Evolutionary conservation across 495 filamentous ascomycete species (phyloP), one percentile per base, ranked within the genome.

Genomic region (Trichoderma reesei): DNA sequence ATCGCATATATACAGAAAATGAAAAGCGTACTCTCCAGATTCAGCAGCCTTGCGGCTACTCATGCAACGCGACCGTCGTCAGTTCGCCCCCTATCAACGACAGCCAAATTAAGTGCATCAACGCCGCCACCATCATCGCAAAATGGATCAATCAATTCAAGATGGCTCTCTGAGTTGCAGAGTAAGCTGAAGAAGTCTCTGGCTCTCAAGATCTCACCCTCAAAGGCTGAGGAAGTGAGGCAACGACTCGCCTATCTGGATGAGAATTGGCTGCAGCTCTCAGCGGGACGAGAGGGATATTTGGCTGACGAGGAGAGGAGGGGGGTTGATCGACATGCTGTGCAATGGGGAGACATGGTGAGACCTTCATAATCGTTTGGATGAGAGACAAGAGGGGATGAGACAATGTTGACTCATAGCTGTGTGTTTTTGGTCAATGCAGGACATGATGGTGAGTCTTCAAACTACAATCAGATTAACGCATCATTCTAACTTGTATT

Each of bases 331-430:
- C 73, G 83, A n/a, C 86, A 91, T 68, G 78, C 82, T 71, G 86
- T 97, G 26, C 88, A 86, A 0, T 96, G 91, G 92, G 92, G 91
- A 39, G 93, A 98, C 77, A 91, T 92, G 90, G 92, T 63, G 41
- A 63, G 61, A 11, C 3, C 14, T 3, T 36, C 11, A 26, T 62
- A 26, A 39, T 36, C 20, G 1, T 8, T 20, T n/a, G 1, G 8
- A 8, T 34, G 16, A 11, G 7, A 13, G 7, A 18, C 41, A 41
- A 33, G 9, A 11, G 3, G 34, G 33, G 39, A 26, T 26, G 26
- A 26, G 26, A 39, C 18, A 39, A 10, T 61, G 20, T 26, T 61
- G 37, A 61, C 60, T 61, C 20, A 2, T 18, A 10, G n/a, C 11
- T 18, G 26, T 26, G 26, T 39, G 36, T 31, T 48, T 2, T 48